phyloP scores from a whole-genome alignment of 345 rosid species.

The Gossypium sturtianum region DNA sequence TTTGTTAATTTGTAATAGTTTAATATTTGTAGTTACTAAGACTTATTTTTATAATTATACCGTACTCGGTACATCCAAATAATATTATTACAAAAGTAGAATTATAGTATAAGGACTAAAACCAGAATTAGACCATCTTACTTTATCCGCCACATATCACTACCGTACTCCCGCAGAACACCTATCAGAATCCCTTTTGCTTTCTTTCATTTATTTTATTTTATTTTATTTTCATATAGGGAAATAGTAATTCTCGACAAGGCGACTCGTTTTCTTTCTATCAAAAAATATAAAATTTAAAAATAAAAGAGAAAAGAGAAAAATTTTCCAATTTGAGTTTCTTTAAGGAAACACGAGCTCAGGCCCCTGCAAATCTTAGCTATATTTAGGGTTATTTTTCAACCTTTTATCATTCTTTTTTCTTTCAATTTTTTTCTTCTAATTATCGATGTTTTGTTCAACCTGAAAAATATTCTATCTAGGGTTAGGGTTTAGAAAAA shows the following conservation, averaged over 20 bases:
- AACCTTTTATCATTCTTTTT: background rate
- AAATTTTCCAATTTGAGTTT: slow-evolving; percentile 23
- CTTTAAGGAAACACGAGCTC: slow-evolving; percentile 31
- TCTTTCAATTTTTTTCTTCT: background rate
- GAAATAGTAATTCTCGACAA: background rate
- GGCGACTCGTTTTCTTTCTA: slow-evolving; percentile 8
- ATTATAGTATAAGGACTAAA: no score
- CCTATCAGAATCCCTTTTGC: background rate
- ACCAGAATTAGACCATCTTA: no score
- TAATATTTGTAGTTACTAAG: no score
- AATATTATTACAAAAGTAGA: no score
- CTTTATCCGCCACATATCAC: no score
- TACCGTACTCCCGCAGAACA: background rate
- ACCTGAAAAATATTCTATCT: background rate
- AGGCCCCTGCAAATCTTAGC: slow-evolving; percentile 32
- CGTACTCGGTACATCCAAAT: no score
- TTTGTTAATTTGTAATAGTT: no score
- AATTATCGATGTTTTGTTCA: slow-evolving; percentile 20
- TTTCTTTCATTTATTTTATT: background rate
- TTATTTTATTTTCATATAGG: no score
- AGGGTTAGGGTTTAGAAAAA: slow-evolving; percentile 25
- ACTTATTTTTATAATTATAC: no score
- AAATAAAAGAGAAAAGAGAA: no score
- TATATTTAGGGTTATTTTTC: slow-evolving; percentile 20
- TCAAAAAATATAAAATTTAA: no score